Evolutionary conservation across 1,139 yeast species (phyloP), one percentile per base, ranked within the genome.

Genomic region (Eremothecium gossypii): DNA sequence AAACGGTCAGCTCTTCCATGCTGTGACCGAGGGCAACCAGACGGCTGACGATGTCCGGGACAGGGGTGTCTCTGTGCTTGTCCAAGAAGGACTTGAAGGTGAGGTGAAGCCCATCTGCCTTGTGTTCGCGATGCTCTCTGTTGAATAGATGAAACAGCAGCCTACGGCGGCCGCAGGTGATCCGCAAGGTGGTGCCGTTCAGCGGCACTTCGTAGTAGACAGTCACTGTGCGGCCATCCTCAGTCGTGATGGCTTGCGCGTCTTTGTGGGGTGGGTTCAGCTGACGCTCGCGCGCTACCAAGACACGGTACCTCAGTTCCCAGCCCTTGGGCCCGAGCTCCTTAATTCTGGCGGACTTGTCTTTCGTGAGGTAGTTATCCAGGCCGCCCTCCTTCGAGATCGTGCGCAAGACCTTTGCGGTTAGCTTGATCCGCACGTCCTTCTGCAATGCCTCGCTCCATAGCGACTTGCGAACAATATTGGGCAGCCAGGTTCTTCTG

Each of bases 321-420:
- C 97, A 91, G 27, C 96, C 98, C 45, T 75, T 71, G 44, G 89
- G 82, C 1, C 98, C 98, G 57, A 91, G 69, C 58, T 93, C 95
- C 68, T 91, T 91, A 50, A 85, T 71, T 65, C 98, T 74, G 3
- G 95, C 94, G 8, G 94, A 72, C 53, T 83, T 85, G 48, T 86
- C 94, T 66, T 91, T 91, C 44, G 79, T 74, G 48, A 91, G 65
- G 60, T 91, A 91, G 52, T 79, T 78, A 60, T 91, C 98, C 48
- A 91, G 70, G 10, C 98, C 98, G 49, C 97, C 97, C 64, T 89
- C 97, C 54, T 79, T 84, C 44, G 84, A 80, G 49, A 91, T 81
- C 1, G 96, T 87, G 55, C 81, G 77, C 57, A 91, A 70, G 3
- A 87, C 96, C 47, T 80, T 76, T 12, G 96, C 75, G n/a, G 89